Evolutionary conservation across 176 grass and related monocot species (phyloP).

Genomic region (Oryza officinalis): DNA sequence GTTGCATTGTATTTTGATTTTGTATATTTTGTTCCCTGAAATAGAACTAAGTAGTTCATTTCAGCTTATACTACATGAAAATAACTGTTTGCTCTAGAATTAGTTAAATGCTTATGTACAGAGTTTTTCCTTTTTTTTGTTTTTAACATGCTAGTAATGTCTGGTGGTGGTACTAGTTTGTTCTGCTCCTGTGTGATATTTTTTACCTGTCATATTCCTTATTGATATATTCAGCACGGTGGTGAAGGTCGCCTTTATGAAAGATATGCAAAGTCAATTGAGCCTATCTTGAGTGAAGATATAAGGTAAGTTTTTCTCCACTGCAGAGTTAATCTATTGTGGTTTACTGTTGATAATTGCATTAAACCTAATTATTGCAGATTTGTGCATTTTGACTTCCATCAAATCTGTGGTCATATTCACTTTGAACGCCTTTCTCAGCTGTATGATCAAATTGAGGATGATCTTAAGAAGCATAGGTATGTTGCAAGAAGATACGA

Average conservation of each 20-base stretch:
- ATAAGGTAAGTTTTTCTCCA: conserved; percentile 56
- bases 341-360: conserved; percentile 20
- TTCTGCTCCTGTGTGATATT: background rate
- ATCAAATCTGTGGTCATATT: conserved; percentile 85
- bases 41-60: background rate
- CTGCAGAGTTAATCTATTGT: background rate
- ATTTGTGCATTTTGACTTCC: conserved; percentile 94
- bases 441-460: conserved; percentile 86
- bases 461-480: conserved; percentile 82
- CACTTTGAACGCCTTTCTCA: conserved; percentile 90
- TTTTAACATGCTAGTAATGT: background rate
- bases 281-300: conserved; percentile 86
- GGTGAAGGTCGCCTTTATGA: conserved; percentile 78
- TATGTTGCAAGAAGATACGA: conserved; percentile 29
- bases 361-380: conserved; percentile 35
- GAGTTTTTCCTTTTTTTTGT: background rate
- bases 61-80: background rate
- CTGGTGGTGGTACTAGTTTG: background rate
- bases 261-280: conserved; percentile 73
- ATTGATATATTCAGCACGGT: conserved; percentile 64
- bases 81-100: background rate
- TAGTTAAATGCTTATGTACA: background rate
- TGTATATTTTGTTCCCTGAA: conserved; percentile 1
- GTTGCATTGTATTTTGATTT: background rate
- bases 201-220: background rate